A percentile compares a stretch with the other conserved stretches of the same genome.
Conservation (phyloP, 495 filamentous ascomycete genomes). For the Penicillium cosmopolitanum region DNA sequence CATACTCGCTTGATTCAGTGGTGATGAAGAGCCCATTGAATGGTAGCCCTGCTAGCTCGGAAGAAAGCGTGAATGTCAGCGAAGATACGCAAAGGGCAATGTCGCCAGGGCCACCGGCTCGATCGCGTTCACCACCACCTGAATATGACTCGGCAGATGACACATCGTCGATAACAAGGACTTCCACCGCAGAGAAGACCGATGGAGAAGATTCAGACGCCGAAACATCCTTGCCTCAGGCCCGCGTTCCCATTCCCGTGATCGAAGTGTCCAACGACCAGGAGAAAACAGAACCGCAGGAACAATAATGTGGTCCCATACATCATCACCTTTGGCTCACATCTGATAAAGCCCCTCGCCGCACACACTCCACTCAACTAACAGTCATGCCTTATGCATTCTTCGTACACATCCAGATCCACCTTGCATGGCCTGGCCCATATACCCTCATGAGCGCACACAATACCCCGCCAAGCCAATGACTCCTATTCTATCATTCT, state of each 20-base stretch:
- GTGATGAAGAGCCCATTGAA: constrained; percentile 34
- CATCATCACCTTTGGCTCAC: too few species aligned
- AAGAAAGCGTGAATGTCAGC: constrained; percentile 35
- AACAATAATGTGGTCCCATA: not conserved
- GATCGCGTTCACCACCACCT: constrained; percentile 5
- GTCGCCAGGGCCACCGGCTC: constrained; percentile 11
- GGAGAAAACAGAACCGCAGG: constrained; percentile 8
- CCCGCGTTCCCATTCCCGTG: constrained; percentile 22
- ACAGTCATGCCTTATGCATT: constrained; percentile 1
- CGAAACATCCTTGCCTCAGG: constrained; percentile 4
- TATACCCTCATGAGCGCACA: constrained; percentile 9
- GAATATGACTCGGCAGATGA: constrained; percentile 16
- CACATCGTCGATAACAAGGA: constrained; percentile 1
- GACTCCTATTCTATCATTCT: not conserved
- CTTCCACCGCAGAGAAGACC: not conserved
- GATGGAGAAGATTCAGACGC: not conserved
- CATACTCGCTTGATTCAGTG: constrained; percentile 34
- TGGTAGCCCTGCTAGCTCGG: constrained; percentile 44
- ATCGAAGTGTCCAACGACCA: constrained; percentile 30
- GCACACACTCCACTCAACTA: not conserved
- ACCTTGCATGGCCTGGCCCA: constrained; percentile 1
- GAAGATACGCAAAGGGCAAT: constrained; percentile 16
- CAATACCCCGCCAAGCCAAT: not conserved
- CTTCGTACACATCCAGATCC: constrained; percentile 1
- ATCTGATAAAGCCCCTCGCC: not conserved